Conservation (phyloP, 23 red algal genomes). For the Rhodosorus marinus region DNA sequence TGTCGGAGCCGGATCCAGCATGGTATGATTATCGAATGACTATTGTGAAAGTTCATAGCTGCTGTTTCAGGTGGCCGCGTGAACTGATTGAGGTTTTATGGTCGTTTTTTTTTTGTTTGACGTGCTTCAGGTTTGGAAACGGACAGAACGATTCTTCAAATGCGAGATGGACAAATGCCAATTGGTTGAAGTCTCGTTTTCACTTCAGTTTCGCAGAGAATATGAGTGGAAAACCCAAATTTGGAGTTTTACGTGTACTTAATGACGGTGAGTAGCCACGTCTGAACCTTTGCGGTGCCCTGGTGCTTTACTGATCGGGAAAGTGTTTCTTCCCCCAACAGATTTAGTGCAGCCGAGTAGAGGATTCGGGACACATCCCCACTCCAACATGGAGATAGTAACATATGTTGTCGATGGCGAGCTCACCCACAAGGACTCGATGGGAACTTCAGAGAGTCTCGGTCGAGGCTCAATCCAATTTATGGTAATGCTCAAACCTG, state of each 20-base stretch:
- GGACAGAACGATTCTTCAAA: neutral
- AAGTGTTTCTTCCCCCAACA: no score
- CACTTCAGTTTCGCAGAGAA: constrained; percentile 7
- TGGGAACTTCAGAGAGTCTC: neutral
- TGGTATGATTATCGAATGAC: neutral
- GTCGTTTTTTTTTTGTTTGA: no score
- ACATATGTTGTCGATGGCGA: constrained; percentile 2
- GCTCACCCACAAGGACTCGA: neutral
- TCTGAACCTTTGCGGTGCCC: no score
- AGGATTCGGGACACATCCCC: constrained; percentile 4
- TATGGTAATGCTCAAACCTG: no score
- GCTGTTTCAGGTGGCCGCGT: no score
- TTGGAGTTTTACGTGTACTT: constrained; percentile 3
- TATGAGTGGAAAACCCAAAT: neutral
- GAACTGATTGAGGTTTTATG: no score
- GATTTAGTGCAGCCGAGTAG: neutral
- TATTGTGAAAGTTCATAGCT: neutral
- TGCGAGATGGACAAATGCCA: constrained; percentile 1
- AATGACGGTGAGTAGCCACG: no score
- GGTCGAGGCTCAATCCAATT: neutral
- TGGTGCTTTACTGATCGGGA: no score
- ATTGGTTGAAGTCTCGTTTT: constrained; percentile 1
- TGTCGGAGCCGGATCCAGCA: neutral
- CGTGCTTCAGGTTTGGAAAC: no score
- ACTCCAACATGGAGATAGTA: constrained; percentile 1